phyloP scores from a whole-genome alignment of 2,329 filamentous ascomycete genomes.

The Coniochaeta pulveracea region DNA sequence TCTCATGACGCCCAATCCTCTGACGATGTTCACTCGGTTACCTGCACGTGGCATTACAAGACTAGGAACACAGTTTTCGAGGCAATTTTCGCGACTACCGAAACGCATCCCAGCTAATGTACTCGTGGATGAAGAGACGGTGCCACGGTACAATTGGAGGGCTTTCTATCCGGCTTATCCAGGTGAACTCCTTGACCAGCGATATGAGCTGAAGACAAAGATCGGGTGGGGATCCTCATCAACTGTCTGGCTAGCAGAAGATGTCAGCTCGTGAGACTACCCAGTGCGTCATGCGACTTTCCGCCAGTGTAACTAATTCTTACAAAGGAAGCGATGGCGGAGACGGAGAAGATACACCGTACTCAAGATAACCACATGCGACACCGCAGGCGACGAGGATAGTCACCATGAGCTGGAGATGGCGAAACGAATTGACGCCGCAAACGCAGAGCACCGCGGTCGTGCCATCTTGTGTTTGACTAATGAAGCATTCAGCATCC shows the following conservation, averaged over 20 bases:
- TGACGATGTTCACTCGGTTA: no score
- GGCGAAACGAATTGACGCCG: background rate
- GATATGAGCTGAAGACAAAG: slow-evolving; percentile 2
- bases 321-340: slow-evolving; percentile 1
- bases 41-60: no score
- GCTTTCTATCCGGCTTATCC: slow-evolving; percentile 3
- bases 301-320: no score
- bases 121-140: slow-evolving; percentile 4
- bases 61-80: no score
- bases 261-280: slow-evolving; percentile 2
- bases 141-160: background rate
- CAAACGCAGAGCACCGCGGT: slow-evolving; percentile 3
- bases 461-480: slow-evolving; percentile 2
- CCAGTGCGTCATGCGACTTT: background rate
- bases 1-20: no score
- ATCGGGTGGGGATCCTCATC: slow-evolving; percentile 4
- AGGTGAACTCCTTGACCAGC: background rate
- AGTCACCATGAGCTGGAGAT: slow-evolving; percentile 4
- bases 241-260: slow-evolving; percentile 1
- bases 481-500: slow-evolving; percentile 1
- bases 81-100: no score
- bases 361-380: slow-evolving; percentile 1
- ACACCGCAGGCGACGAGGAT: background rate
- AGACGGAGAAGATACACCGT: background rate
- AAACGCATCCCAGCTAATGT: slow-evolving; percentile 6